Evolutionary conservation across 2,329 filamentous ascomycete species (phyloP), one percentile per base, ranked within the genome.

Genomic region (Aspergillus phoenicis): DNA sequence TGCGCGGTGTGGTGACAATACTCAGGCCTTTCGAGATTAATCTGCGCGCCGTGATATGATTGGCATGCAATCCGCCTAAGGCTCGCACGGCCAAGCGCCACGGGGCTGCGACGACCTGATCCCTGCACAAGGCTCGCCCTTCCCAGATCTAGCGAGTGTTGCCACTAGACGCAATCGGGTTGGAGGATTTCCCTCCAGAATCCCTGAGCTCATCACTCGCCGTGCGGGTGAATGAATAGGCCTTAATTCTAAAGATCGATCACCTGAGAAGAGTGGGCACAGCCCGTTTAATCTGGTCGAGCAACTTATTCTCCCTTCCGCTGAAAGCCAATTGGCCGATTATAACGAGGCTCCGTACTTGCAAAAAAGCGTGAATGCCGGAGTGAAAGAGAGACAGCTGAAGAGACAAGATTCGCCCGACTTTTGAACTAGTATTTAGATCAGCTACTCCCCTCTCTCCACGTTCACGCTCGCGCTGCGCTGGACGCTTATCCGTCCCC

Each of bases 81-180:
- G 58, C 52, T 62, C 45, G 49, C 52, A 60, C 61, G 60, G 59
- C 51, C 54, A 65, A 60, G 58, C 64, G 64, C 62, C 65, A 66
- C 65, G 36, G 60, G 62, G 57, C 66, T 65, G 58, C 63, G 61
- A 62, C 64, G 58, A 55, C 62, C 51, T 63, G 60, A 66, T 64
- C 64, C 67, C 62, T 70, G 67, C 63, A 61, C 62, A 58, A 49
- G 54, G 52, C 58, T 64, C 57, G 54, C 58, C 57, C 33, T 36
- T 53, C 53, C 57, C 60, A 63, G 63, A 62, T 68, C 67, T 61
- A 52, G 39, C 54, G 59, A 57, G 58, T 41, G 11, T 48, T 55
- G 48, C 38, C 64, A 60, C 66, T 68, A 68, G 65, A 68, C 66
- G 65, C 53, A 58, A 66, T 68, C 64, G 62, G 64, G 62, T 48